phyloP scores from a whole-genome alignment of 2,329 filamentous ascomycete genomes.

The Penicillium polonicum region DNA sequence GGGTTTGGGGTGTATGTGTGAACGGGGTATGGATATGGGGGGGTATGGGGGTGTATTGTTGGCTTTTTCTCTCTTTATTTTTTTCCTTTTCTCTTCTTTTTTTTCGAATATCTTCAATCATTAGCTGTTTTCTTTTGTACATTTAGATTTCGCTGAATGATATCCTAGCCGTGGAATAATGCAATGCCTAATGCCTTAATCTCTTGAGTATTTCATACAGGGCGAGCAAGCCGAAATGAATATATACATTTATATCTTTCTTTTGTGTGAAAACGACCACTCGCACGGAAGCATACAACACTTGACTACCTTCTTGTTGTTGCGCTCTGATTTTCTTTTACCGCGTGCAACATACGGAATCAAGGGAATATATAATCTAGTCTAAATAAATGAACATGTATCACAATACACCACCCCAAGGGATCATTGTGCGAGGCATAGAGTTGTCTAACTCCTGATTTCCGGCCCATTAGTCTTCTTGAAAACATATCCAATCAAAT shows the following conservation, averaged over 20 bases:
- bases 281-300: no score
- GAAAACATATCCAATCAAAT: conserved; percentile 42
- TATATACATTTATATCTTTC: no score
- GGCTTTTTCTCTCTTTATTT: conserved; percentile 1
- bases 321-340: no score
- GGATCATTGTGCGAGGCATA: not conserved
- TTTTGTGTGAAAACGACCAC: no score
- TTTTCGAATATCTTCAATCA: conserved; percentile 14
- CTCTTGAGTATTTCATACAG: no score
- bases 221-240: no score
- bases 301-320: no score
- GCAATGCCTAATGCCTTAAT: not conserved
- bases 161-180: conserved; percentile 6
- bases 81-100: not conserved
- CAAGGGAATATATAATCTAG: not conserved
- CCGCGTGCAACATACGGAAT: no score
- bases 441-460: conserved; percentile 8
- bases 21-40: not conserved
- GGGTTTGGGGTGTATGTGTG: conserved; percentile 1
- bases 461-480: conserved; percentile 35
- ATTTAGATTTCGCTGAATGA: conserved; percentile 11
- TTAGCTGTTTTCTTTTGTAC: conserved; percentile 19
- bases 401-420: not conserved
- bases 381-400: not conserved
- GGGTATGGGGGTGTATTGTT: conserved; percentile 12